These are phyloP conservation scores for Zygosaccharomyces pseudobailii DNA, from an alignment of 1,139 yeast species.

Conservation along the genomic window DNA sequence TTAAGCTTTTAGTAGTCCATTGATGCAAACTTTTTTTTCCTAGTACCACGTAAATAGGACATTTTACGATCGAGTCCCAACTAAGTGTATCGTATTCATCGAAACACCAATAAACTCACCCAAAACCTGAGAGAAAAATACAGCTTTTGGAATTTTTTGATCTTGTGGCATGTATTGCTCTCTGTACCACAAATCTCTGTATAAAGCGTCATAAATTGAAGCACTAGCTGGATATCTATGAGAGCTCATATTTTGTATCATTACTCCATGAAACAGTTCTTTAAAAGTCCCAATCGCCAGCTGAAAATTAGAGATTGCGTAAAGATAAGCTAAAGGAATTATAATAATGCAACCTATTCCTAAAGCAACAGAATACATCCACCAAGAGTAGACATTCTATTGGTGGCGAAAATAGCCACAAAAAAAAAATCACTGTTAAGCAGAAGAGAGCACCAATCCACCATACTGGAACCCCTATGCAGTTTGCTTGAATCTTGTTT, in stretches of 20 bases:
- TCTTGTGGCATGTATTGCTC: conserved; percentile 48
- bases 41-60: conserved; percentile 39
- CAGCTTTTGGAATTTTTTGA: conserved; percentile 43
- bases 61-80: conserved; percentile 42
- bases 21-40: conserved; percentile 44
- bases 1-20: conserved; percentile 48
- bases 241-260: conserved; percentile 36
- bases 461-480: conserved; percentile 40
- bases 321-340: conserved; percentile 47
- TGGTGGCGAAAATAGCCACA: conserved; percentile 36
- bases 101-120: conserved; percentile 51
- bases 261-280: conserved; percentile 45
- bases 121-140: conserved; percentile 46
- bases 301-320: conserved; percentile 49
- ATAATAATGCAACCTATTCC: conserved; percentile 43
- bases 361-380: conserved; percentile 44
- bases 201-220: conserved; percentile 45
- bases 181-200: conserved; percentile 52
- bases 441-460: conserved; percentile 36
- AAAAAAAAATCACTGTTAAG: conserved; percentile 15
- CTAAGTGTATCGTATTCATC: conserved; percentile 44
- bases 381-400: conserved; percentile 47
- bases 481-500: conserved; percentile 38
- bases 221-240: conserved; percentile 46
- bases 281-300: conserved; percentile 50